Evolutionary conservation across 2,329 filamentous ascomycete genomes (phyloP).

Genomic region (Aspergillus glaucus): DNA sequence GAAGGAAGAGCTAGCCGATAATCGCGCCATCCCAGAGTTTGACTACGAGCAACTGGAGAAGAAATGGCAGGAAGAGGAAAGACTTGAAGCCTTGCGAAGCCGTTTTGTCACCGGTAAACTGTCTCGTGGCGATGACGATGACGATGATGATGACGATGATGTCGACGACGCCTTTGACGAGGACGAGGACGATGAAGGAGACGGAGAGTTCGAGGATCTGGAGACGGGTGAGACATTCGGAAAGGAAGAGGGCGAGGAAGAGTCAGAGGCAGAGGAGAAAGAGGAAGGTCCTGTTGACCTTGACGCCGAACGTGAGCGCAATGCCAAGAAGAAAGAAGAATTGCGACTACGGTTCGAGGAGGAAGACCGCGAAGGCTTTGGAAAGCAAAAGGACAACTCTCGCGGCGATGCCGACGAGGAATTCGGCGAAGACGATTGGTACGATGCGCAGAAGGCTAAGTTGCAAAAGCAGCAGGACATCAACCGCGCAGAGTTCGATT

Average conservation of each 20-base stretch:
- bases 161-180: constrained; percentile 41
- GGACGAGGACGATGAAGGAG: constrained; percentile 61
- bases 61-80: constrained; percentile 78
- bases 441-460: constrained; percentile 89
- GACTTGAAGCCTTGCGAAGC: constrained; percentile 65
- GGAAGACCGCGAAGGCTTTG: constrained; percentile 91
- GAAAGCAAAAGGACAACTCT: constrained; percentile 74
- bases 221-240: constrained; percentile 62
- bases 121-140: constrained; percentile 50
- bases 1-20: constrained; percentile 54
- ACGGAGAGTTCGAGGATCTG: constrained; percentile 78
- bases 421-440: constrained; percentile 98
- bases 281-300: constrained; percentile 45
- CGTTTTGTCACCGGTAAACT: constrained; percentile 69
- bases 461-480: constrained; percentile 95
- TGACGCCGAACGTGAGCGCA: constrained; percentile 84
- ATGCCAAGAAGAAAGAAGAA: constrained; percentile 89
- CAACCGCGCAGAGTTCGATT: constrained; percentile 89
- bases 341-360: constrained; percentile 92
- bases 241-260: constrained; percentile 33
- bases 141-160: constrained; percentile 43
- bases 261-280: constrained; percentile 49
- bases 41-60: constrained; percentile 74
- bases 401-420: constrained; percentile 64
- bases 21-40: constrained; percentile 69